Base-by-base conservation (phyloP, 305 asterid species). In the Plantago coronopus region DNA sequence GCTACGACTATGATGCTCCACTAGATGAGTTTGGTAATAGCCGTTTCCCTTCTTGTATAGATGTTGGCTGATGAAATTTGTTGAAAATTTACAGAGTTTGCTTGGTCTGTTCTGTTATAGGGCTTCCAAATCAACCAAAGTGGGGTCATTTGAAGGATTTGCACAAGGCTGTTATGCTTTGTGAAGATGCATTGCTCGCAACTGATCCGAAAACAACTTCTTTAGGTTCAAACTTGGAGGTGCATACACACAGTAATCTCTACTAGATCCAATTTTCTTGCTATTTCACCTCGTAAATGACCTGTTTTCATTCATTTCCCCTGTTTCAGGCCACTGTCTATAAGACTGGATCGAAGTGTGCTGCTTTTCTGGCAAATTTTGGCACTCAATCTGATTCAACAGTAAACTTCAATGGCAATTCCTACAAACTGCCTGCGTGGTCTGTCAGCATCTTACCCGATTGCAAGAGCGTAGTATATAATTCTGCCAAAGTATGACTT, bases 1-100 rank as follows among this genome's bases (percentile, higher is more conserved):
- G 87, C 76, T 89, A 91, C 60, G 98, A 91, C 67, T 91, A 91
- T 72, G 97, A 93, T 82, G 97, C 99, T 72, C 99, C 99, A 2
- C 69, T 94, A 53, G 97, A 94, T 68, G 99, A 94, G 76, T 94
- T 78, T 38, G 97, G 99, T 89, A 44, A 81, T 49, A 21, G 77
- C 6, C 50, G 49, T 69, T 40, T 62, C 70, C 19, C 1, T 49
- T 55, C 17, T 49, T 31, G 23, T 44, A 9, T 50, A 6, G 13
- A 34, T 25, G 31, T 51, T 59, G 59, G 19, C 22, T 22, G 31
- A 45, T 20, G 17, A 43, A 21, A 15, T 45, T 60, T 22, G 19
- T 22, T 19, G 31, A 44, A 47, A 54, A 59, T 59, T 58, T 48
- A 46, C 31, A 51, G 40, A 27, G 17, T 8, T 16, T 60, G 47